These are phyloP conservation scores for Schoenoplectus triqueter DNA, from an alignment of 202 grass and related monocot genomes.

Conservation along the genomic window DNA sequence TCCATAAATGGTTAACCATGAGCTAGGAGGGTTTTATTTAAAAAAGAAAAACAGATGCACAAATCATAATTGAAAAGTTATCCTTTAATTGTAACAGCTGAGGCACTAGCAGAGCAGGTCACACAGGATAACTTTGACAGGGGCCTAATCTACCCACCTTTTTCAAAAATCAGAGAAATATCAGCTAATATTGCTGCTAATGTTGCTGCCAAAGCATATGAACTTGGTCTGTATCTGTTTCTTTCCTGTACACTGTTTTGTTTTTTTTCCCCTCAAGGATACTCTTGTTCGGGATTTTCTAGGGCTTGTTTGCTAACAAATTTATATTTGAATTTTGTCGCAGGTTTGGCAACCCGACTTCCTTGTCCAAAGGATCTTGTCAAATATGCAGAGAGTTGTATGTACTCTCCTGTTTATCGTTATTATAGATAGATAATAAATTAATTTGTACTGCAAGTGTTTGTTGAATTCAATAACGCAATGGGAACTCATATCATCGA, in stretches of 20 bases:
- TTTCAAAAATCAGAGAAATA: conserved; percentile 79
- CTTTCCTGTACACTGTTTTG: background rate
- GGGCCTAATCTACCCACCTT: conserved; percentile 87
- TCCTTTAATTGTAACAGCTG: conserved; percentile 52
- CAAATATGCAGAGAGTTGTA: conserved; percentile 79
- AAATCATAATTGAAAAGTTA: background rate
- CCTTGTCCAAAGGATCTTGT: conserved; percentile 72
- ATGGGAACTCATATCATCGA: background rate
- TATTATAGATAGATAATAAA: conserved; percentile 52
- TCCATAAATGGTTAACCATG: background rate
- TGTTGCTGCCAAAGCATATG: conserved; percentile 76
- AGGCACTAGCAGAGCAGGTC: conserved; percentile 69
- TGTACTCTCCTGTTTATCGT: conserved; percentile 85
- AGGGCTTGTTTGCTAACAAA: background rate
- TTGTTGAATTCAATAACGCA: conserved; percentile 14
- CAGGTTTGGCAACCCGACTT: conserved; percentile 75
- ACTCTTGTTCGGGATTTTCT: background rate
- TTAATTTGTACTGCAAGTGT: background rate
- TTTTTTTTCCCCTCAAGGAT: background rate
- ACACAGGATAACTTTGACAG: conserved; percentile 67
- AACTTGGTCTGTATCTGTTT: conserved; percentile 50
- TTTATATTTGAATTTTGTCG: background rate
- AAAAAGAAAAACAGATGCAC: background rate
- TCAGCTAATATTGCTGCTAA: conserved; percentile 69
- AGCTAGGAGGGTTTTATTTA: too few relatives aligned